Evolutionary conservation across 495 filamentous ascomycete genomes (phyloP), one percentile per base, ranked within the genome.

Genomic region (Baudoinia panamericana): DNA sequence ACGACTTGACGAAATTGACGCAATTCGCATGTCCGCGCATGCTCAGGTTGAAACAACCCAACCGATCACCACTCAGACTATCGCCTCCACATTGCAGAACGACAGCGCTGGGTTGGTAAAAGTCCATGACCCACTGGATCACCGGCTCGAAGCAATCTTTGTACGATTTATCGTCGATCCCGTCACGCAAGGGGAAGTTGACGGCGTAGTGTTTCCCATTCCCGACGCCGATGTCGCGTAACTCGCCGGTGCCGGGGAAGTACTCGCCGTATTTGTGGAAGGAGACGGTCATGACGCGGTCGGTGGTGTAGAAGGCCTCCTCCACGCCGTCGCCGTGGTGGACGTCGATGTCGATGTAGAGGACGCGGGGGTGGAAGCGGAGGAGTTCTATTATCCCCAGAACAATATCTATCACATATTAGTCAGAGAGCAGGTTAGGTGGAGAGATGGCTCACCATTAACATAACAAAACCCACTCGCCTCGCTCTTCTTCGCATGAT

Each of bases 231-330:
- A 93, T 86, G 54, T 97, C 90, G 32, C 92, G 78, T 37, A 93
- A 76, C 60, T 95, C 88, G 50, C 90, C 90, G 2, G 90, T 97
- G 40, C 92, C 92, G 5, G 90, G 90, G 61, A 97, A 97, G 59
- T 95, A 97, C 55, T 96, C 90, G 59, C 92, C 90, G 62, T 94
- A 97, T 52, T 97, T 97, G 66, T 97, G 90, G 62, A 96, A 96
- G 12, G 85, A 93, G 27, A 86, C 79, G 0, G 92, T 96, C 88
- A 97, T 94, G 55, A 97, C 90, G 52, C 90, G 77, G 63, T 97
- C 88, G 12, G 90, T 97, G 15, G 86, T 90, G 56, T 92, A 93
- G 53, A 97, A 97, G 5, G 90, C 90, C 55, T 96, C 88, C 60
- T 97, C 90, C 17, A 97, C 90, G 45, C 90, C 90, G 57, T 97